Conservation (phyloP, 208 protist genomes). For the Trypanosomatidae sp. region DNA sequence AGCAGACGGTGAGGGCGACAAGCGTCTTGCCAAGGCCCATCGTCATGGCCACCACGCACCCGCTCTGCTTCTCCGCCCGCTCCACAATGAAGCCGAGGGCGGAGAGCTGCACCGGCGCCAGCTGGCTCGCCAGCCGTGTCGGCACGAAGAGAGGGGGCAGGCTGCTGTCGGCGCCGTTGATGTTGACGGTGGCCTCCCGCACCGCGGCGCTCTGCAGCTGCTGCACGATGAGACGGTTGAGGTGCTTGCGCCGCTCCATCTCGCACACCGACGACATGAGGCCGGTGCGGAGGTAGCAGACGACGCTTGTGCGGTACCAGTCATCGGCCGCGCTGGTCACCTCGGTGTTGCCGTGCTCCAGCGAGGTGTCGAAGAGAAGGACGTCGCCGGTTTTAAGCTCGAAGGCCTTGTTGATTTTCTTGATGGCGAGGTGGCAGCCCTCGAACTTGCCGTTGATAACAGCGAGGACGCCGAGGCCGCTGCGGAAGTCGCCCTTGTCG, state of each 20-base stretch:
- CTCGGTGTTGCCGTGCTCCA: slow-evolving; percentile 92
- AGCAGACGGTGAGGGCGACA: slow-evolving; percentile 74
- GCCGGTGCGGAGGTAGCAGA: slow-evolving; percentile 86
- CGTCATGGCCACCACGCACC: slow-evolving; percentile 82
- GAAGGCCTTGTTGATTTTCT: slow-evolving; percentile 73
- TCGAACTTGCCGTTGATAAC: slow-evolving; percentile 85
- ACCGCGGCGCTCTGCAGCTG: slow-evolving; percentile 24
- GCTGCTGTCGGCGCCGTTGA: slow-evolving; percentile 55
- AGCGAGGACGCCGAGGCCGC: slow-evolving; percentile 69
- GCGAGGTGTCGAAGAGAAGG: slow-evolving; percentile 86
- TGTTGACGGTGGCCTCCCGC: slow-evolving; percentile 49
- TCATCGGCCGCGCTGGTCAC: slow-evolving; percentile 35
- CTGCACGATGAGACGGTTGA: slow-evolving; percentile 48
- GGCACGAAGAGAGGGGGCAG: slow-evolving; percentile 74
- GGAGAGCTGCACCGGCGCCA: slow-evolving; percentile 69
- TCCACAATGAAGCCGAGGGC: slow-evolving; percentile 77
- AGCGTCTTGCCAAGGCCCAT: slow-evolving; percentile 93
- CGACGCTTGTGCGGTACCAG: slow-evolving; percentile 79
- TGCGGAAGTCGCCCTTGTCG: slow-evolving; percentile 84
- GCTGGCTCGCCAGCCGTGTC: slow-evolving; percentile 30
- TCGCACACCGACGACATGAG: slow-evolving; percentile 79
- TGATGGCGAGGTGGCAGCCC: slow-evolving; percentile 89
- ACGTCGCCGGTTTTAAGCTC: slow-evolving; percentile 77
- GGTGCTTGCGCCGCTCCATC: slow-evolving; percentile 61
- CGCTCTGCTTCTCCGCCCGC: slow-evolving; percentile 52